Conservation (phyloP, 1,139 yeast species). For the Meyerozyma athensensis region DNA sequence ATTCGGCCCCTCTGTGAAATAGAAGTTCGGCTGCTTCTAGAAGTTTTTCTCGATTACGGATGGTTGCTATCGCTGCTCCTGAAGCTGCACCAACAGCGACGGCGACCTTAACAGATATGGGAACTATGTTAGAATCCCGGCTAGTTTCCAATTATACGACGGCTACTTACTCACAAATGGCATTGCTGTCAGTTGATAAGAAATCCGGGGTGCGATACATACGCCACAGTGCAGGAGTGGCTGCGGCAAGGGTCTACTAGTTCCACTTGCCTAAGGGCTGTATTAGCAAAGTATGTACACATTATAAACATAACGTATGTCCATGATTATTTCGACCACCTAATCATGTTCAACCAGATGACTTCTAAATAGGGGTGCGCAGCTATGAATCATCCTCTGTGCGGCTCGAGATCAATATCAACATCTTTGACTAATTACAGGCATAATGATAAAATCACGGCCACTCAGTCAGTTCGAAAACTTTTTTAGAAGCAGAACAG, state of each 20-base stretch:
- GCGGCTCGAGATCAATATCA: too few relatives aligned
- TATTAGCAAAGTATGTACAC: too few relatives aligned
- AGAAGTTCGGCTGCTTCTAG: slow-evolving; percentile 29
- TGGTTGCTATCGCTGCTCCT: slow-evolving; percentile 36
- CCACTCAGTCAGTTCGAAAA: slow-evolving; percentile 33
- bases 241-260: too few relatives aligned
- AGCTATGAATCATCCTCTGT: too few relatives aligned
- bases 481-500: slow-evolving; percentile 32
- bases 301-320: too few relatives aligned
- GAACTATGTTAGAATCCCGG: slow-evolving; percentile 22
- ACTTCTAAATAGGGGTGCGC: too few relatives aligned
- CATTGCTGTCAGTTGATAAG: slow-evolving; percentile 5
- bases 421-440: too few relatives aligned
- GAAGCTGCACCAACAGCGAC: slow-evolving; percentile 34
- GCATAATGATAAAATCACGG: slow-evolving; percentile 9
- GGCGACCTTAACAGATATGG: slow-evolving; percentile 37
- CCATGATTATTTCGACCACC: too few relatives aligned
- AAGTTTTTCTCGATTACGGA: slow-evolving; percentile 29
- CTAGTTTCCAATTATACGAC: slow-evolving; percentile 3
- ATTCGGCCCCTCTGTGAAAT: slow-evolving; percentile 34
- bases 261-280: too few relatives aligned
- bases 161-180: slow-evolving; percentile 9
- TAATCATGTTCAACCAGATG: too few relatives aligned
- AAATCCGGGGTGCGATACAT: slow-evolving; percentile 1
- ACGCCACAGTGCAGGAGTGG: too few relatives aligned